Conservation (phyloP, 768 basidiomycete species). For the Lactifluus volemus region DNA sequence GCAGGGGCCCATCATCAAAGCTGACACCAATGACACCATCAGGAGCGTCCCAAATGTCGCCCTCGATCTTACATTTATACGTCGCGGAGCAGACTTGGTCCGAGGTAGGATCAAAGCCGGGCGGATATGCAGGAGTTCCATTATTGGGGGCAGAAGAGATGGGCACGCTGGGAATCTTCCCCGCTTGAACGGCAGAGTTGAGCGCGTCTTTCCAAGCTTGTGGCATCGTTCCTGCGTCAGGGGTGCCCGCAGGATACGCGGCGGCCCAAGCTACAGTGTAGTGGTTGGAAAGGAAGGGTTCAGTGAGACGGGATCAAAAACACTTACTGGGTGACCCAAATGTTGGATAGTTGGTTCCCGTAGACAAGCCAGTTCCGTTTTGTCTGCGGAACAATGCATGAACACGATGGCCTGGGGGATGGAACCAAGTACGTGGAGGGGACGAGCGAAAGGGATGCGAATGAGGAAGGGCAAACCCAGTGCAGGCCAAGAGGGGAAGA, state of each 20-base stretch:
- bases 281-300: not conserved
- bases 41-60: conserved; percentile 74
- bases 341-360: conserved; percentile 41
- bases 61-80: conserved; percentile 41
- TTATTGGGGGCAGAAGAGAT: conserved; percentile 31
- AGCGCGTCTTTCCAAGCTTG: conserved; percentile 66
- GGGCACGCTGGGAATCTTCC: conserved; percentile 66
- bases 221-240: conserved; percentile 48
- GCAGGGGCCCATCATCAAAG: conserved; percentile 77
- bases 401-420: conserved; percentile 48
- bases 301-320: not conserved
- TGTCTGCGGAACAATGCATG: conserved; percentile 54
- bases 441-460: conserved; percentile 19
- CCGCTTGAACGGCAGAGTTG: conserved; percentile 51
- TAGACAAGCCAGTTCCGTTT: conserved; percentile 20
- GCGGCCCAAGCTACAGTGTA: conserved; percentile 46
- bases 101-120: conserved; percentile 34
- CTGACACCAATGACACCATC: conserved; percentile 52
- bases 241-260: conserved; percentile 45
- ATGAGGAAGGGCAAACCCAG: conserved; percentile 15
- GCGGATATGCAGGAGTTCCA: conserved; percentile 31
- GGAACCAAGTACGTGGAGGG: conserved; percentile 47
- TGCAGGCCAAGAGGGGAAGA: conserved; percentile 16
- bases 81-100: conserved; percentile 67
- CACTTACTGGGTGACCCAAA: conserved; percentile 53